These are phyloP conservation scores for Colletotrichum phormii DNA, from an alignment of 2,329 filamentous ascomycete genomes.

Conservation along the genomic window DNA sequence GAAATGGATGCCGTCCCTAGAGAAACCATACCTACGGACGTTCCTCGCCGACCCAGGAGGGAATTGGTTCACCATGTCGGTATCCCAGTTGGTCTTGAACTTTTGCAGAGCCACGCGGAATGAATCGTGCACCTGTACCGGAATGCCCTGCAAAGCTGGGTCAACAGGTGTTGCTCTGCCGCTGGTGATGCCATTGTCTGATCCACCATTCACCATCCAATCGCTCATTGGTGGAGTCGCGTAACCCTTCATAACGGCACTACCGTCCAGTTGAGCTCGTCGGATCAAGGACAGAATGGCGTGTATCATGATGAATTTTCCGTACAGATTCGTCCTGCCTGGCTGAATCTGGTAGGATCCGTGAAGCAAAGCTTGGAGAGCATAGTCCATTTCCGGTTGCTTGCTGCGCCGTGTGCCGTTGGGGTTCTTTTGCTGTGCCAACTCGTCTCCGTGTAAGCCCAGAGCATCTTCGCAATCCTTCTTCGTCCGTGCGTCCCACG, in stretches of 20 bases:
- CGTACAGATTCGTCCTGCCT: constrained; percentile 76
- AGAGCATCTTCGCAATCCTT: constrained; percentile 73
- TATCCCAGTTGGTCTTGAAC: constrained; percentile 79
- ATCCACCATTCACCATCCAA: constrained; percentile 61
- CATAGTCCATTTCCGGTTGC: constrained; percentile 73
- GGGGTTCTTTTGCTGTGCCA: constrained; percentile 67
- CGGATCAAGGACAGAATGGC: constrained; percentile 72
- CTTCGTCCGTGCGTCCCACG: constrained; percentile 74
- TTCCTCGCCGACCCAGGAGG: constrained; percentile 61
- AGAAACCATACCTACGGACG: constrained; percentile 74
- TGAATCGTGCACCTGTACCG: constrained; percentile 59
- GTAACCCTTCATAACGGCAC: constrained; percentile 51
- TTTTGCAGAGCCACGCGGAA: constrained; percentile 72
- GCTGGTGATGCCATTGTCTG: constrained; percentile 52
- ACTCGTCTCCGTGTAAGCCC: constrained; percentile 69
- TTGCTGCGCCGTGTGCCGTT: constrained; percentile 72
- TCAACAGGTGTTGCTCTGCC: constrained; percentile 60
- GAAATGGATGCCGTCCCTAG: constrained; percentile 77
- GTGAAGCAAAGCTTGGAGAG: constrained; percentile 71
- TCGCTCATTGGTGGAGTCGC: constrained; percentile 70
- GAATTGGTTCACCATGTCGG: constrained; percentile 76
- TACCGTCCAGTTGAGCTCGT: constrained; percentile 55
- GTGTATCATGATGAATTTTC: constrained; percentile 81
- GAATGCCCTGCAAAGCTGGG: constrained; percentile 48
- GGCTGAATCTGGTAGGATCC: constrained; percentile 69